phyloP scores from a whole-genome alignment of 192 early-diverging fungal genomes.

The Entomortierella parvispora region DNA sequence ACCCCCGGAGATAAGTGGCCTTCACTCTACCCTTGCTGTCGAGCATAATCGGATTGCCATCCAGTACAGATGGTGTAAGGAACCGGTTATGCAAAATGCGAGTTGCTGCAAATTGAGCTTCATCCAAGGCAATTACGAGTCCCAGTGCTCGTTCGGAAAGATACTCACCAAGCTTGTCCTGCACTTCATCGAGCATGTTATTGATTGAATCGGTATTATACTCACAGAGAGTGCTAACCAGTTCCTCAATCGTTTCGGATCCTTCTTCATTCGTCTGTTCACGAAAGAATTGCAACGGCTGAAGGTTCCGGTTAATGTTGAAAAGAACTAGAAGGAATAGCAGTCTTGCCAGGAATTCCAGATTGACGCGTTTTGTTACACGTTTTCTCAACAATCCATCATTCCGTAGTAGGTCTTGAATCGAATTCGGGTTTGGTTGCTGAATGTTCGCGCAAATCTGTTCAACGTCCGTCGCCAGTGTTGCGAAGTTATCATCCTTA shows the following conservation, averaged over 20 bases:
- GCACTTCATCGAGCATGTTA: conserved; percentile 6
- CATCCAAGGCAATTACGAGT: conserved; percentile 35
- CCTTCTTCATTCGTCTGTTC: conserved; percentile 27
- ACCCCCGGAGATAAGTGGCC: too few species aligned
- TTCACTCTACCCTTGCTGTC: too few species aligned
- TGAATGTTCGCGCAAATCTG: neutral
- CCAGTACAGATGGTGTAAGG: conserved; percentile 9
- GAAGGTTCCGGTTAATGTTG: conserved; percentile 11
- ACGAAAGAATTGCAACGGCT: conserved; percentile 26
- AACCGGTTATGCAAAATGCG: conserved; percentile 6
- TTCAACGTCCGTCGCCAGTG: conserved; percentile 30
- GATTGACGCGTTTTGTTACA: conserved; percentile 12
- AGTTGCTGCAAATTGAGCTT: conserved; percentile 19
- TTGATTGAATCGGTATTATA: conserved; percentile 13
- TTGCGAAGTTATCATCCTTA: conserved; percentile 27
- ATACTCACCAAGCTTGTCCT: conserved; percentile 2
- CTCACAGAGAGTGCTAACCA: conserved; percentile 15
- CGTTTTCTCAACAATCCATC: neutral
- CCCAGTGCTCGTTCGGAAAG: neutral
- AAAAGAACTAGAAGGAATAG: conserved; percentile 21
- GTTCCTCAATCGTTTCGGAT: conserved; percentile 7
- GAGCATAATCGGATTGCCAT: neutral
- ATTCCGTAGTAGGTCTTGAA: neutral
- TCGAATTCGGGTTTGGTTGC: neutral
- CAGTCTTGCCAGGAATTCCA: conserved; percentile 16